Evolutionary conservation across 495 filamentous ascomycete species (phyloP), one percentile per base, ranked within the genome.

Genomic region (Penicilliopsis zonata): DNA sequence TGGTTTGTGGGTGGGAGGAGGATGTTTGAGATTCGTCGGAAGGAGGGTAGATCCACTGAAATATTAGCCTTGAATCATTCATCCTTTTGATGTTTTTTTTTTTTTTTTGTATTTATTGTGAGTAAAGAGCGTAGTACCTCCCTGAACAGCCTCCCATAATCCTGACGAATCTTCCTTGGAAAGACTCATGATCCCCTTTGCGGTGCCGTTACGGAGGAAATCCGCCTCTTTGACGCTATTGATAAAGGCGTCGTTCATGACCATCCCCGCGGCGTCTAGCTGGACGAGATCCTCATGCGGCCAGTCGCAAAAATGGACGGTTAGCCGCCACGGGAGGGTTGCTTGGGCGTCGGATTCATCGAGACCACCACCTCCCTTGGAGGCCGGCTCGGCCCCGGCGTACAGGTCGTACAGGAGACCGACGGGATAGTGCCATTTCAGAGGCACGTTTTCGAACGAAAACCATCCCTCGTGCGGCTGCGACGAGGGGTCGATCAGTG

Each of bases 201-300:
- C 88, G 9, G 78, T 93, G 13, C 90, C 86, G 37, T 93, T 86
- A 20, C 90, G 74, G 19, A 94, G 62, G 44, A 86, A 94, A 49
- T 94, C 88, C 13, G 90, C 92, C 67, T 94, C 88, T 55, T 96
- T 99, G 37, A 92, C 84, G 40, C 75, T 80, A 44, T 98, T 94
- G 40, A 92, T 83, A 50, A 86, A 96, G 0, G 86, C 80, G 51
- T 96, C 90, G 35, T 80, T 75, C 46, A 72, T 60, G 20, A 72
- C 61, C 46, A 70, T 69, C 7, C 74, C 74, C 10, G 73, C 58
- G 1, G 52, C 53, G 43, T 84, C 80, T 10, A 79, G 67, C 10
- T 64, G 67, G 20, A 83, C 69, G 17, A 84, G 66, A 18, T 80
- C 70, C 20, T 77, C 71, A 18, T 59, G 44, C 2, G 79, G 79